Conservation (phyloP, 129 eudicot genomes). For the Escallonia herrerae region DNA sequence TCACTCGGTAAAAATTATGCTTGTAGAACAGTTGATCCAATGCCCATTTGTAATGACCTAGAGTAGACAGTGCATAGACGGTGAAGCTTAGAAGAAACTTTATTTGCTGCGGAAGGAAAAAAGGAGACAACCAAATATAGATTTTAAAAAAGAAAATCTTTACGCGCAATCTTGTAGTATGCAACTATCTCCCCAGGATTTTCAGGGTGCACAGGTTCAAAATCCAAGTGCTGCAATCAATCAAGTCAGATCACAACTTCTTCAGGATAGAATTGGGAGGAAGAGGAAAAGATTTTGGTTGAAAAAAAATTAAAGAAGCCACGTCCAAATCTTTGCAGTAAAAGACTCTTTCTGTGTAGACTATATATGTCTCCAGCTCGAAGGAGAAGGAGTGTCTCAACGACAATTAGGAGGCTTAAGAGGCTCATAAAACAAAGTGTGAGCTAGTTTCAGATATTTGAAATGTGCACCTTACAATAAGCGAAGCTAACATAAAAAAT, state of each 20-base stretch:
- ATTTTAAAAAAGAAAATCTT: conserved; percentile 5
- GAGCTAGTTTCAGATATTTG: too few species aligned
- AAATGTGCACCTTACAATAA: too few species aligned
- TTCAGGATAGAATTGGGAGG: too few species aligned
- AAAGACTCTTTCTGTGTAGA: too few species aligned
- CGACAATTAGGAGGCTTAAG: too few species aligned
- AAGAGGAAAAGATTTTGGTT: too few species aligned
- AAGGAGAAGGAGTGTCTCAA: too few species aligned
- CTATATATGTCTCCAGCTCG: too few species aligned
- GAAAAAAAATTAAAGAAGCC: too few species aligned
- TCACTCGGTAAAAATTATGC: conserved; percentile 69
- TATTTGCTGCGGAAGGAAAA: background rate
- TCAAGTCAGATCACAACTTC: background rate
- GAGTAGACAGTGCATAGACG: conserved; percentile 11
- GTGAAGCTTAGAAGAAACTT: conserved; percentile 8
- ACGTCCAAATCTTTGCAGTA: too few species aligned
- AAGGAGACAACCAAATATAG: background rate
- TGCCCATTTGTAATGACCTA: conserved; percentile 99
- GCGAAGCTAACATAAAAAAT: too few species aligned
- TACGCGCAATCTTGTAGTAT: conserved; percentile 97
- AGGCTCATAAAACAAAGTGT: too few species aligned
- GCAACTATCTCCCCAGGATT: conserved; percentile 95
- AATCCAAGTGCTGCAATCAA: conserved; percentile 71
- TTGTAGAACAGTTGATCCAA: conserved; percentile 71
- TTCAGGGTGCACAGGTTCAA: conserved; percentile 71